Base-by-base conservation (phyloP, 352 stramenopile species). In the Phytophthora tentaculata region DNA sequence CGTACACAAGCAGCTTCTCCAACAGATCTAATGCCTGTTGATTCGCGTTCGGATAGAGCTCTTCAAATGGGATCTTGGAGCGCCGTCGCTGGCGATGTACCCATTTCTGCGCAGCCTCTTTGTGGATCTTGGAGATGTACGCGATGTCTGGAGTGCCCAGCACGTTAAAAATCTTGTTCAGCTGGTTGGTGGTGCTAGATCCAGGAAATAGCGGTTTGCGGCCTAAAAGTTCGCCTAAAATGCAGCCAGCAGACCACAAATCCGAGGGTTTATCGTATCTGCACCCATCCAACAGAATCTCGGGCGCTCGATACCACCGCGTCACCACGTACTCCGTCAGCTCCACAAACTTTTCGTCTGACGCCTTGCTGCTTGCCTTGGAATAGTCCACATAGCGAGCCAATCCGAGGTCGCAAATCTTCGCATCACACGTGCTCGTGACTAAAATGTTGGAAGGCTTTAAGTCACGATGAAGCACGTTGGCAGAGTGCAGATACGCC, bases 401-500 rank as follows among this genome's bases (percentile, higher is more conserved):
- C 20, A 99, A 75, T 12, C 96, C 96, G 70, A 99, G 96, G 66
- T 99, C 97, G 64, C 96, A 99, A 66, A 99, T 88, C 64, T 97
- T 97, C 4, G 98, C 71, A 32, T 98, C 97, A 43, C 97, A 99
- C 56, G 98, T 96, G 71, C 96, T 97, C 37, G 98, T 99, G 3
- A 99, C 80, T n/a, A 99, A 70, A 69, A 99, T 95, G 71, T 98
- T 99, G 13, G 88, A 95, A 6, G 92, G 91, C 73, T 99, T 99
- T 28, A 99, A 73, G 67, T 99, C 97, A 8, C 98, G 85, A 83
- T 99, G 97, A 43, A 99, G 91, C 0, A 99, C 96, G 56, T 97
- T 95, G 9, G 94, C 95, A 13, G 93, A 99, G 80, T 99, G 97
- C 59, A 99, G 88, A 64, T 98, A 99, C 56, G 97, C 96, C n/a